Evolutionary conservation across 192 early-diverging fungal species (phyloP).

Genomic region (Mortierella antarctica): DNA sequence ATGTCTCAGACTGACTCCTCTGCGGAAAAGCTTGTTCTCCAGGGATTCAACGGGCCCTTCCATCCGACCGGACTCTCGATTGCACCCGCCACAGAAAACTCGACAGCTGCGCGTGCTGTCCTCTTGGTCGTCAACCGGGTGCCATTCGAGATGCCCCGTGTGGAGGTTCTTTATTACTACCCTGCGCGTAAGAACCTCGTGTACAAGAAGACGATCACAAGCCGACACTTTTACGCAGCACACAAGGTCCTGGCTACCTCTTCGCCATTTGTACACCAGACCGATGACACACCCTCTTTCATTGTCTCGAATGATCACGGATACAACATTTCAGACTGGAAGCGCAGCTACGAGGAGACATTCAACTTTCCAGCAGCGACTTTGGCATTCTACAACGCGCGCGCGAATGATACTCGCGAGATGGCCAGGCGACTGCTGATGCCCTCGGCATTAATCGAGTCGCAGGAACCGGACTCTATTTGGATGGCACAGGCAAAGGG

Average conservation of each 20-base stretch:
- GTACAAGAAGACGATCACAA: constrained; percentile 51
- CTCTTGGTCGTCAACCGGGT: constrained; percentile 50
- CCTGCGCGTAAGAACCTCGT: constrained; percentile 49
- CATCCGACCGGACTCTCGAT: constrained; percentile 44
- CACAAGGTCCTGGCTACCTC: constrained; percentile 38
- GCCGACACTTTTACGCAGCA: constrained; percentile 33
- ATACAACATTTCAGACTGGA: constrained; percentile 49
- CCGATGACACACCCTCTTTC: constrained; percentile 51
- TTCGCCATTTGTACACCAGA: constrained; percentile 10
- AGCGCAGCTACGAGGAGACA: constrained; percentile 49
- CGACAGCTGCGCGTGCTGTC: constrained; percentile 42
- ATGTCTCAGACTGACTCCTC: constrained; percentile 29
- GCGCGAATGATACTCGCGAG: constrained; percentile 36
- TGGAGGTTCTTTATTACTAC: constrained; percentile 54
- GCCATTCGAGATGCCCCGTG: constrained; percentile 36
- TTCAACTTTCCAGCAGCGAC: constrained; percentile 46
- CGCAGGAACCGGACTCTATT: constrained; percentile 11
- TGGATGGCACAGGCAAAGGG: constrained; percentile 45
- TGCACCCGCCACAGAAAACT: constrained; percentile 38
- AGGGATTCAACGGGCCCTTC: constrained; percentile 41
- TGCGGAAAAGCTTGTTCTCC: constrained; percentile 46
- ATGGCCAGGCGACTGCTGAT: constrained; percentile 42
- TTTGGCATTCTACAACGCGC: constrained; percentile 40
- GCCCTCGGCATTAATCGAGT: constrained; percentile 22
- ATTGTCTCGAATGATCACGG: constrained; percentile 42